phyloP scores from a whole-genome alignment of 352 stramenopile genomes.

The Peronosclerospora sorghi region DNA sequence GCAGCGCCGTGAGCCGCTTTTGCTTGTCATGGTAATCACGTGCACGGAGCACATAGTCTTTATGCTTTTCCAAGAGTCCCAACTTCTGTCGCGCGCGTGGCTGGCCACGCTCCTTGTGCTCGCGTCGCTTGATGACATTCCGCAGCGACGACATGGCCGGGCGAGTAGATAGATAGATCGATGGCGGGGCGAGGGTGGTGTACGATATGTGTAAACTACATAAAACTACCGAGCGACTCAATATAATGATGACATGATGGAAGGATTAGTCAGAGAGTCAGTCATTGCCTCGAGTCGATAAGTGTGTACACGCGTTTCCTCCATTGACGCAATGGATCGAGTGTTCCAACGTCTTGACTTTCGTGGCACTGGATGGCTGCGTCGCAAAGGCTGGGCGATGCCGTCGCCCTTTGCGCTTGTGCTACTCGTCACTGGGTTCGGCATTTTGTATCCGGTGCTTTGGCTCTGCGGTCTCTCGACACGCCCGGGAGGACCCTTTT shows the following conservation, averaged over 20 bases:
- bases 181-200: no score
- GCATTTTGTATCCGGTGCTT: slow-evolving; percentile 5
- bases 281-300: no score
- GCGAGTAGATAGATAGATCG: no score
- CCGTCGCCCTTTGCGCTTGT: slow-evolving; percentile 5
- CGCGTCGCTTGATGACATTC: slow-evolving; percentile 97
- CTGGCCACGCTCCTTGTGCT: slow-evolving; percentile 97
- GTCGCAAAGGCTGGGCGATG: slow-evolving; percentile 15
- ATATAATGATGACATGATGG: no score
- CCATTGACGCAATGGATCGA: no score
- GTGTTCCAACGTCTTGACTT: slow-evolving; percentile 9
- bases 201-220: no score
- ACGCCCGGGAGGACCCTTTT: no score
- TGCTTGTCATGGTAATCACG: slow-evolving; percentile 95
- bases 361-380: slow-evolving; percentile 13
- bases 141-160: slow-evolving; percentile 82
- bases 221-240: no score
- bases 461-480: slow-evolving; percentile 2
- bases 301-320: no score
- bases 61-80: slow-evolving; percentile 96
- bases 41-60: slow-evolving; percentile 95
- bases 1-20: slow-evolving; percentile 77
- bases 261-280: no score
- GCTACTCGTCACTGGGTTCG: slow-evolving; percentile 6
- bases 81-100: slow-evolving; percentile 87